Percentiles rank a stretch among this genome's conserved stretches.
These are phyloP conservation scores for Thalassiosira pacifica DNA, from an alignment of 352 stramenopile species.

Conservation along the genomic window DNA sequence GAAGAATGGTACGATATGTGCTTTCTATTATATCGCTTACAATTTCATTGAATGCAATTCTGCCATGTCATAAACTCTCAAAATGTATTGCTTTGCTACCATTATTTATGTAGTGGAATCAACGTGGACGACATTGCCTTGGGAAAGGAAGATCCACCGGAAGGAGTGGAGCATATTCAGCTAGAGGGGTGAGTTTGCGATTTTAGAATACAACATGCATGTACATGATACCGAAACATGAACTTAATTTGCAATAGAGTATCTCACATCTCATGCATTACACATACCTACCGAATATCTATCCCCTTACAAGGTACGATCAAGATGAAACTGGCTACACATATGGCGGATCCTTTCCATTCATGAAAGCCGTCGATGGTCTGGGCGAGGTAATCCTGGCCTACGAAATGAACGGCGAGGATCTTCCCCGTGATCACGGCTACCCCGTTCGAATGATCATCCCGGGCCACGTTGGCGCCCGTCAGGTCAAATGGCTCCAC, in stretches of 20 bases:
- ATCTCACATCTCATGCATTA: too few relatives aligned
- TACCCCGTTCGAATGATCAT: slow-evolving; percentile 96
- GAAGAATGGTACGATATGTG: slow-evolving; percentile 35
- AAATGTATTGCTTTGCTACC: too few relatives aligned
- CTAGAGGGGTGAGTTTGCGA: slow-evolving; percentile 6
- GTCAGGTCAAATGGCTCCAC: slow-evolving; percentile 97
- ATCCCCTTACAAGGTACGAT: neutral
- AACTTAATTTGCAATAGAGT: too few relatives aligned
- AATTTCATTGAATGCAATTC: too few relatives aligned
- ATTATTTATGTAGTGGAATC: slow-evolving; percentile 89
- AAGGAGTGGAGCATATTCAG: slow-evolving; percentile 24
- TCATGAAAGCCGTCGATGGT: neutral
- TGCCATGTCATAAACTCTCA: too few relatives aligned
- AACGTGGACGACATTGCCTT: slow-evolving; percentile 60
- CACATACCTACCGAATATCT: too few relatives aligned
- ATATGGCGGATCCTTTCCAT: slow-evolving; percentile 8
- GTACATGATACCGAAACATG: too few relatives aligned
- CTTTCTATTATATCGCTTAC: too few relatives aligned
- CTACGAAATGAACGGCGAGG: slow-evolving; percentile 98
- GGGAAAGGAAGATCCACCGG: neutral
- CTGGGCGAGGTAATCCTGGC: slow-evolving; percentile 96
- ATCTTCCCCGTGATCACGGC: slow-evolving; percentile 93
- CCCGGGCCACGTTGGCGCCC: slow-evolving; percentile 93
- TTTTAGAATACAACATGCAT: too few relatives aligned
- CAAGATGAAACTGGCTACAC: slow-evolving; percentile 17